phyloP scores from a whole-genome alignment of 78 protist genomes.

The slime mould (Dictyostelium discoideum) region dicty_2.7 NC_007089.4:5490501-5491000 shows the following conservation, averaged over 20 bases:
- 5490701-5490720: slow-evolving; percentile 25
- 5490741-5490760: slow-evolving; percentile 43
- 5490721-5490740: neutral
- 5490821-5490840: slow-evolving; percentile 41
- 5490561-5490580: neutral
- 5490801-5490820: slow-evolving; percentile 46
- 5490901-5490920: no score
- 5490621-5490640: slow-evolving; percentile 12
- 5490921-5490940: no score
- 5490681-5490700: slow-evolving; percentile 7
- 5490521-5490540: neutral
- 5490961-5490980: no score
- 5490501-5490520: no score
- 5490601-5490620: neutral
- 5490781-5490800: slow-evolving; percentile 11
- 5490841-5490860: slow-evolving; percentile 24
- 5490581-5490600: slow-evolving; percentile 43
- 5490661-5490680: slow-evolving; percentile 28
- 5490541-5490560: neutral
- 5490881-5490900: neutral
- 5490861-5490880: slow-evolving; percentile 38
- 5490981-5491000: slow-evolving; percentile 53
- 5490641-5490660: slow-evolving; percentile 70
- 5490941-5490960: no score
- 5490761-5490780: slow-evolving; percentile 47